Conservation (phyloP, 257 asterid genomes). For the Nicotiana attenuata region DNA sequence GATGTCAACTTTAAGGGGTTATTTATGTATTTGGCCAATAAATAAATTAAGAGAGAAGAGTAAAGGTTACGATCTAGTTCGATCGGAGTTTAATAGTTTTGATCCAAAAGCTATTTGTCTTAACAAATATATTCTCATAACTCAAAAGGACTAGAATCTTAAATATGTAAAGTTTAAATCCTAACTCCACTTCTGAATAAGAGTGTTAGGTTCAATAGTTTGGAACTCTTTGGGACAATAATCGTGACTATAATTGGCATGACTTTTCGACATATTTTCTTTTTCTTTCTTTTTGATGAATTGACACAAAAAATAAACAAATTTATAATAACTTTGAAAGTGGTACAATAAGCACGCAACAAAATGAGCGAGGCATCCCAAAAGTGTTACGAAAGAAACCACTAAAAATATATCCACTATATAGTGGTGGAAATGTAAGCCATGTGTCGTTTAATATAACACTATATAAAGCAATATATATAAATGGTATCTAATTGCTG, state of each 20-base stretch:
- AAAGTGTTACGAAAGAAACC: slow-evolving; percentile 9
- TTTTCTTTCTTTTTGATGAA: background rate
- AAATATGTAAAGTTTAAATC: no score
- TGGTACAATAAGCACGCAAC: slow-evolving; percentile 7
- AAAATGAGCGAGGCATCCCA: background rate
- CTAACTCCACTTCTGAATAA: no score
- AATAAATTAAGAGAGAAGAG: background rate
- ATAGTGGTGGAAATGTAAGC: background rate
- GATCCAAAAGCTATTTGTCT: no score
- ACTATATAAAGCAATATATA: background rate
- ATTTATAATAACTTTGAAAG: background rate
- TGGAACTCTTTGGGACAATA: background rate
- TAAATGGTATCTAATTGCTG: background rate
- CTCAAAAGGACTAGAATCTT: no score
- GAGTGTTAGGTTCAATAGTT: background rate
- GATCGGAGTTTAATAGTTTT: no score
- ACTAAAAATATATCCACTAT: background rate
- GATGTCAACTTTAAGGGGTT: no score
- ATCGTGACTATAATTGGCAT: background rate
- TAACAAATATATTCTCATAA: no score
- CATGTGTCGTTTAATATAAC: background rate
- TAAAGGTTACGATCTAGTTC: no score
- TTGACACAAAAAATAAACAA: background rate
- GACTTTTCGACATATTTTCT: background rate
- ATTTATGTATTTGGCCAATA: background rate